These are phyloP conservation scores for Diaporthe velutina DNA, from an alignment of 2,329 filamentous ascomycete genomes.

Conservation along the genomic window DNA sequence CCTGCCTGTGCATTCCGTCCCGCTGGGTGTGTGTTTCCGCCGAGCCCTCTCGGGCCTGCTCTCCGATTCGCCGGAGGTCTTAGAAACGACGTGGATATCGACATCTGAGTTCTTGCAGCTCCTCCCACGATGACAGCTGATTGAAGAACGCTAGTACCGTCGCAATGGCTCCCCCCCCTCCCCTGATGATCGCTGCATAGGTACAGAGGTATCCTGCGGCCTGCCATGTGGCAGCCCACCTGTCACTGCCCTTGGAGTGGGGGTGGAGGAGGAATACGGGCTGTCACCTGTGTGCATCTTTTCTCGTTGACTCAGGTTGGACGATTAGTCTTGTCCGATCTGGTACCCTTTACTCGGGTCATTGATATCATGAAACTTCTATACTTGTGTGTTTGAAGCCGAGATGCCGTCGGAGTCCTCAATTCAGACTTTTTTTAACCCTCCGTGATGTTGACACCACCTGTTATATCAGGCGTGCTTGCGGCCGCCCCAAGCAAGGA, in stretches of 20 bases:
- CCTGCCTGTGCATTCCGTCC: conserved; percentile 24
- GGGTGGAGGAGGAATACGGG: conserved; percentile 28
- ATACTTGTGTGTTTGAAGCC: conserved; percentile 23
- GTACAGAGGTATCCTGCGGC: conserved; percentile 15
- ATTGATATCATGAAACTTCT: conserved; percentile 20
- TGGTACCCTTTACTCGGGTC: conserved; percentile 4
- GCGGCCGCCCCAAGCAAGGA: conserved; percentile 18
- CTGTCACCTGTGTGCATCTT: conserved; percentile 14
- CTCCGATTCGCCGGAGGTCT: conserved; percentile 30
- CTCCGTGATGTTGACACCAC: conserved; percentile 34
- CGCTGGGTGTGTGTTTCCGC: conserved; percentile 34
- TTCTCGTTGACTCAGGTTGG: conserved; percentile 26
- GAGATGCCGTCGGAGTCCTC: conserved; percentile 38
- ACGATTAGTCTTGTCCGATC: conserved; percentile 23
- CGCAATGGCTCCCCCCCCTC: conserved; percentile 30
- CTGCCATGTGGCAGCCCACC: conserved; percentile 31
- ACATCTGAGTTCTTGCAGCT: conserved; percentile 24
- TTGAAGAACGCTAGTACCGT: conserved; percentile 30
- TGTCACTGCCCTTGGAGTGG: conserved; percentile 33
- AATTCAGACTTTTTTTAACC: conserved; percentile 28
- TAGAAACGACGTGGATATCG: conserved; percentile 26
- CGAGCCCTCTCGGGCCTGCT: conserved; percentile 5
- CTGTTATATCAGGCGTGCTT: conserved; percentile 34
- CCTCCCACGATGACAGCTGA: conserved; percentile 32
- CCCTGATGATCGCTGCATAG: conserved; percentile 35